phyloP scores from a whole-genome alignment of 2,329 filamentous ascomycete species.

The Fusarium pseudonygamai region DNA sequence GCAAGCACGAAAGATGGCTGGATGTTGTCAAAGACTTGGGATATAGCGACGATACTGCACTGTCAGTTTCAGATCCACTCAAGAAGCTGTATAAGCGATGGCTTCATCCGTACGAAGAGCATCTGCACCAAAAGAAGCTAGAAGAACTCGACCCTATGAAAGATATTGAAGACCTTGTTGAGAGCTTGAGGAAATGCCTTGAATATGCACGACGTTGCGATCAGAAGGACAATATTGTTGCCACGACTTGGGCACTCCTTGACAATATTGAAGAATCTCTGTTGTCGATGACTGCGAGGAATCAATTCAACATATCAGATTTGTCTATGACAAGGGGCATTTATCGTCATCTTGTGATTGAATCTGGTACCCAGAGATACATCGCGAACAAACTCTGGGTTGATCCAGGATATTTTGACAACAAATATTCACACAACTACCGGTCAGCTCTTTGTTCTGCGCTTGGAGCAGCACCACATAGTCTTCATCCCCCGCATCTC shows the following conservation, averaged over 20 bases:
- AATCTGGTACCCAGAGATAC: not conserved
- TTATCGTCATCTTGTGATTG: slow-evolving; percentile 9
- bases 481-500: not conserved
- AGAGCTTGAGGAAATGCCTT: not conserved
- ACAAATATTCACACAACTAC: not conserved
- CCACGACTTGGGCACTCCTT: not conserved
- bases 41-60: not conserved
- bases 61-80: not conserved
- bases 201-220: not conserved
- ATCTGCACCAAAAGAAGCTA: not conserved
- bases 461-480: not conserved
- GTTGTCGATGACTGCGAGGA: not conserved
- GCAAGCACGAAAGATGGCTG: not conserved
- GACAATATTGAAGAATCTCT: not conserved
- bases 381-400: not conserved
- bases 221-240: not conserved
- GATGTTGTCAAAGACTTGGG: not conserved
- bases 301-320: not conserved
- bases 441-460: not conserved
- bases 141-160: not conserved
- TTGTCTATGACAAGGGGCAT: not conserved
- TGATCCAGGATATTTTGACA: not conserved
- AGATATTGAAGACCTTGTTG: not conserved
- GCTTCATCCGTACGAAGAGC: not conserved
- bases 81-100: not conserved